Base-by-base conservation (phyloP, 1,284 basidiomycete genomes). In the Trichosporon sp. region DNA sequence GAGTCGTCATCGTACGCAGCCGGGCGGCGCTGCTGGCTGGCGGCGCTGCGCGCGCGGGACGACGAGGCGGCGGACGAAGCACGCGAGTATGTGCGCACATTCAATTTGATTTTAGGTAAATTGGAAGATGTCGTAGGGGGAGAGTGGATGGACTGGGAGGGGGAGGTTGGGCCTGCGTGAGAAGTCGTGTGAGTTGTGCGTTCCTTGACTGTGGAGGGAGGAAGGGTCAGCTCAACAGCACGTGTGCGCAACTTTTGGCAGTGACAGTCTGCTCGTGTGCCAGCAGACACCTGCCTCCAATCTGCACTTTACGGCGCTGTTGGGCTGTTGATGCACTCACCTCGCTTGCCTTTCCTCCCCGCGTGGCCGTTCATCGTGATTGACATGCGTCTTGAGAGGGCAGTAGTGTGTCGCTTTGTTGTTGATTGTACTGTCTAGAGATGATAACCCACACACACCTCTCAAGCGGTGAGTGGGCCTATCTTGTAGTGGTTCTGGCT, bases 311-410 rank as follows among this genome's bases (percentile, higher is more conserved):
- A 8, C 42, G 42, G 44, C 38, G 65, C 42, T 51, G 29, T 18
- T 62, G 44, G 58, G 60, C n/a, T 51, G 21, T n/a, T 12, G 56
- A 58, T 42, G 34, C 3, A 71, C 72, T 73, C 44, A 73, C 72
- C 72, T 68, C 72, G 70, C 65, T 71, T 73, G 70, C 68, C 72
- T 63, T 73, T 70, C 70, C 72, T 70, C 70, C 70, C 72, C 70
- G 64, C 62, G 56, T 66, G 53, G 31, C 47, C 32, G 65, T 70
- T 71, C 68, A 71, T 71, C 44, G 72, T 71, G 65, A 73, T 70
- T 23, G 72, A 71, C 69, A 70, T 70, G 68, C 23, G 62, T 56
- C 35, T 42, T 44, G 18, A 64, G 27, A 58, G 15, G 27, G 67
- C n/a, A n/a, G 27, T 15, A n/a, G 23, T 60, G 62, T 51, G 18